Percentiles rank a stretch among this genome's conserved stretches.
Conservation (phyloP, 2,329 filamentous ascomycete genomes). For the Dothistroma septosporum region DNA sequence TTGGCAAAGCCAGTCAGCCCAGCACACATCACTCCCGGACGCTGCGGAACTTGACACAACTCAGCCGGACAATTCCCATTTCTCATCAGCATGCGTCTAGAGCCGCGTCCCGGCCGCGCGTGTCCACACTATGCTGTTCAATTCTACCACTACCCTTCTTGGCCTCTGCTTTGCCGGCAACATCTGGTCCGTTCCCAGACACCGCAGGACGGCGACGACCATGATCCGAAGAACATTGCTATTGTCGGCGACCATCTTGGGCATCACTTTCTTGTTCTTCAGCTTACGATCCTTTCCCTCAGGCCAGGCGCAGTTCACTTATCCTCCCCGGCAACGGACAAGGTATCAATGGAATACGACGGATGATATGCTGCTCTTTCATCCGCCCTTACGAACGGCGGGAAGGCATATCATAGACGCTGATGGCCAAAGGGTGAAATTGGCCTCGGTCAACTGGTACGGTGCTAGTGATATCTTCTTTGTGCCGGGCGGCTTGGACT, state of each 20-base stretch:
- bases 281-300: conserved; percentile 26
- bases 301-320: conserved; percentile 19
- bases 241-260: conserved; percentile 14
- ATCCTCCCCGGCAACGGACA: conserved; percentile 5
- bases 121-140: conserved; percentile 8
- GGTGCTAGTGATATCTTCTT: conserved; percentile 65
- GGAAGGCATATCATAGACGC: conserved; percentile 61
- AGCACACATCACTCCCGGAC: conserved; percentile 2
- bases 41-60: conserved; percentile 5
- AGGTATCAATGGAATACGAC: conserved; percentile 15
- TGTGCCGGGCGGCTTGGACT: conserved; percentile 60
- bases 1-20: conserved; percentile 11
- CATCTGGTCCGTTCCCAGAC: conserved; percentile 9
- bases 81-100: conserved; percentile 1
- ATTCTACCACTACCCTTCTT: conserved; percentile 9
- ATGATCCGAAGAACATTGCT: conserved; percentile 19
- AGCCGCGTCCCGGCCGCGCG: conserved; percentile 10
- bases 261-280: conserved; percentile 19
- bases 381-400: conserved; percentile 55
- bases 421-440: conserved; percentile 55
- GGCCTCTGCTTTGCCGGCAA: conserved; percentile 12
- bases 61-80: conserved; percentile 3
- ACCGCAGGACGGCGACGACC: conserved; percentile 14
- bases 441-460: conserved; percentile 67
- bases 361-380: conserved; percentile 36